Percentiles rank a stretch among this genome's conserved stretches.
These are phyloP conservation scores for Aethionema arabicum DNA, from an alignment of 345 rosid species.

Conservation along the genomic window DNA sequence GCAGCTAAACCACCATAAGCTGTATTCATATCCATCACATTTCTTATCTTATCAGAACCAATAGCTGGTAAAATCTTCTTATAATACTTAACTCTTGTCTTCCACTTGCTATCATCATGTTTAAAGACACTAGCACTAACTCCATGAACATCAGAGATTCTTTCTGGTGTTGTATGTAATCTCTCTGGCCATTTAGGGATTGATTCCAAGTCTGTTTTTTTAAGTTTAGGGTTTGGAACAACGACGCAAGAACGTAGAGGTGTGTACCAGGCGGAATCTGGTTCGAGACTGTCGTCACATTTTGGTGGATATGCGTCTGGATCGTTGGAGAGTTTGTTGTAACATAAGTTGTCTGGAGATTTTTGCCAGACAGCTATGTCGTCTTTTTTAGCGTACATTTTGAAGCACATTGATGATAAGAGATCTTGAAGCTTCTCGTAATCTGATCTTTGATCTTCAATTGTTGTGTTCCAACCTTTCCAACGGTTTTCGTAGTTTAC, in stretches of 20 bases:
- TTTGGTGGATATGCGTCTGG: slow-evolving; percentile 83
- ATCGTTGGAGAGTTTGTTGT: slow-evolving; percentile 53
- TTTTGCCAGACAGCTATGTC: slow-evolving; percentile 98
- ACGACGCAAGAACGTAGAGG: slow-evolving; percentile 89
- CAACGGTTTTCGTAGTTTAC: slow-evolving; percentile 86
- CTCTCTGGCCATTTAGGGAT: slow-evolving; percentile 89
- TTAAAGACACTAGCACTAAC: slow-evolving; percentile 63
- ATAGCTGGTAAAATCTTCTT: slow-evolving; percentile 76
- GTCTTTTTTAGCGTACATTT: slow-evolving; percentile 76
- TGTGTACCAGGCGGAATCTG: slow-evolving; percentile 97
- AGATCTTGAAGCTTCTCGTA: slow-evolving; percentile 78
- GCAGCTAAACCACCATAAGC: slow-evolving; percentile 92
- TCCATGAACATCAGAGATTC: slow-evolving; percentile 65
- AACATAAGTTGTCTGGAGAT: slow-evolving; percentile 66
- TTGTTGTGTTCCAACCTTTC: slow-evolving; percentile 98
- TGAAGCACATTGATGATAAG: slow-evolving; percentile 90
- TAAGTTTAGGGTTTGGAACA: slow-evolving; percentile 65
- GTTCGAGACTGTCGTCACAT: slow-evolving; percentile 96
- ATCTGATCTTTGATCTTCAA: slow-evolving; percentile 83
- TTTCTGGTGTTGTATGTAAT: slow-evolving; percentile 68
- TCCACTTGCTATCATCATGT: slow-evolving; percentile 87
- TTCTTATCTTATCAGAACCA: slow-evolving; percentile 81
- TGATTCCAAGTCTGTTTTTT: slow-evolving; percentile 58
- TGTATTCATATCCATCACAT: slow-evolving; percentile 99
- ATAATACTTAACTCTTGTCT: slow-evolving; percentile 76